Evolutionary conservation across 768 basidiomycete species (phyloP).

Genomic region (Mrakia frigida): DNA sequence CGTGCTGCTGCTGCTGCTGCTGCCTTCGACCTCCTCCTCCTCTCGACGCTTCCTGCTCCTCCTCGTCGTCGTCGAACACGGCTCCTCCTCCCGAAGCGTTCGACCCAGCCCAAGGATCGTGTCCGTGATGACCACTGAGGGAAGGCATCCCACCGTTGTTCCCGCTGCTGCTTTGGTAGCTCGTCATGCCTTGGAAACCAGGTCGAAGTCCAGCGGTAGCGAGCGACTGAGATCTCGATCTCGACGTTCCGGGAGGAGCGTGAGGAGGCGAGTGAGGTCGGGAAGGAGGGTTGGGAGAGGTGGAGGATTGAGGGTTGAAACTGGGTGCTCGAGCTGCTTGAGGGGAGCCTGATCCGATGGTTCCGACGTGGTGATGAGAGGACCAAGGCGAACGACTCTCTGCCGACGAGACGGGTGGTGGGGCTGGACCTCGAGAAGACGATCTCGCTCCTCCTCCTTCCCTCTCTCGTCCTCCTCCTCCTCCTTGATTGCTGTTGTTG

Average conservation of each 20-base stretch:
- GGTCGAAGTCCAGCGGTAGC: conserved; percentile 14
- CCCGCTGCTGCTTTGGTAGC: not conserved
- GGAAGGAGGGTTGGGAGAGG: conserved; percentile 3
- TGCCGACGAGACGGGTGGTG: not conserved
- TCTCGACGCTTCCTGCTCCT: not conserved
- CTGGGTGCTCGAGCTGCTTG: not conserved
- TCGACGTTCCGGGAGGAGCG: conserved; percentile 24
- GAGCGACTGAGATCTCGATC: conserved; percentile 27
- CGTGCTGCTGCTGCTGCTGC: not conserved
- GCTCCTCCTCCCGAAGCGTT: not conserved
- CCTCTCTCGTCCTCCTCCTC: not conserved
- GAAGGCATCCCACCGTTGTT: conserved; percentile 1
- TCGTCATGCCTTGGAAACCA: conserved; percentile 15
- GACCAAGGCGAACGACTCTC: conserved; percentile 9
- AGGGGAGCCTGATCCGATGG: conserved; percentile 12
- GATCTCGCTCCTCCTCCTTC: not conserved
- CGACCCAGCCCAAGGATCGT: conserved; percentile 19
- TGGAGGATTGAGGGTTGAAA: not conserved
- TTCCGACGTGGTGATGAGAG: conserved; percentile 17
- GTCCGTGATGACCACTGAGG: not conserved
- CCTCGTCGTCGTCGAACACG: conserved; percentile 28
- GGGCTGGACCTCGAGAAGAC: not conserved
- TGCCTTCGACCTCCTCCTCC: not conserved
- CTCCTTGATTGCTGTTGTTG: not conserved
- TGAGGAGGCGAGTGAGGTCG: conserved; percentile 30